Evolutionary conservation across 1,284 basidiomycete genomes (phyloP).

Genomic region (Cutaneotrichosporon sp.): DNA sequence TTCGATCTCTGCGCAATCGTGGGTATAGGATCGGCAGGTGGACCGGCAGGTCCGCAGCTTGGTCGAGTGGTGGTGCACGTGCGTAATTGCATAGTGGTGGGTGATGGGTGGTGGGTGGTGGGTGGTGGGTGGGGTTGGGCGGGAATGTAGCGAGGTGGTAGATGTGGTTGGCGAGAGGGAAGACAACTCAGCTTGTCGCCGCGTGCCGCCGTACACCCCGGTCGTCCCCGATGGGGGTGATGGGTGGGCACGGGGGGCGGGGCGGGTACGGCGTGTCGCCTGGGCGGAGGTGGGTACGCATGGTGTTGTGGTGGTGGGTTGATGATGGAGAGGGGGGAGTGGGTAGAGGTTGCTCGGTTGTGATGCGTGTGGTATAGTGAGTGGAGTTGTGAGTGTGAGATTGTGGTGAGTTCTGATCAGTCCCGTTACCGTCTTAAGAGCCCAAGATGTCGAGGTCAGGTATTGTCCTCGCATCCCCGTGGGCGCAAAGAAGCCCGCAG

Average conservation of each 20-base stretch:
- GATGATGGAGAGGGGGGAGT: neutral
- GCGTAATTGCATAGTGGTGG: neutral
- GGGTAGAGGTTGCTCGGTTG: neutral
- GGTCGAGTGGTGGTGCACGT: neutral
- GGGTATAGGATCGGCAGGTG: neutral
- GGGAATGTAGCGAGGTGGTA: neutral
- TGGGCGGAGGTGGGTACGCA: neutral
- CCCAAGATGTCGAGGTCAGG: neutral
- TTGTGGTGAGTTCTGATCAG: neutral
- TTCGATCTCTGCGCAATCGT: neutral
- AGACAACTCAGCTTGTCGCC: neutral
- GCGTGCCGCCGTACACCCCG: neutral
- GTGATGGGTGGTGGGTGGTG: neutral
- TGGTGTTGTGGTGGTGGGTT: neutral
- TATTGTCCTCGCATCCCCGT: neutral
- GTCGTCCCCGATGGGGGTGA: constrained; percentile 1
- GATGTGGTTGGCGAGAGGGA: neutral
- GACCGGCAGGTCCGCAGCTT: neutral
- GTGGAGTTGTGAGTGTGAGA: neutral
- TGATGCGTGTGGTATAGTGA: neutral
- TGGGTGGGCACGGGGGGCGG: constrained; percentile 1
- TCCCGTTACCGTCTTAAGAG: neutral
- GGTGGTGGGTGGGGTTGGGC: no score
- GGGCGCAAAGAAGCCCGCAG: neutral
- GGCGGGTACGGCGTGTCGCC: constrained; percentile 13